Evolutionary conservation across 495 filamentous ascomycete genomes (phyloP).

Genomic region (Aspergillus indologenus): DNA sequence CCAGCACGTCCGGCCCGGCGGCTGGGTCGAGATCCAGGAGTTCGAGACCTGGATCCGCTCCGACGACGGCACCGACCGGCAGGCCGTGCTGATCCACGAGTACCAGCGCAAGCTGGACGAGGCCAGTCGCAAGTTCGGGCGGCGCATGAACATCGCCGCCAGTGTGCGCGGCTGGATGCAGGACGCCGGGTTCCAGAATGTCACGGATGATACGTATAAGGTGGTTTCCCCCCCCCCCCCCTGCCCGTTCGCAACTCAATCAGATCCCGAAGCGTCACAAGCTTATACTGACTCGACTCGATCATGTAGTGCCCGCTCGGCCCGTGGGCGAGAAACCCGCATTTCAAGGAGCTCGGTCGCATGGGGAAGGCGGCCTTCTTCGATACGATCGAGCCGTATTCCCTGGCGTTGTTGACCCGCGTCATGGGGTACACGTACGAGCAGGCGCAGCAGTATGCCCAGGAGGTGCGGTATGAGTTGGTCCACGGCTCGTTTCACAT

Average conservation of each 20-base stretch:
- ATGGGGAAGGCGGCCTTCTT: slow-evolving; percentile 33
- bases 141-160: slow-evolving; percentile 34
- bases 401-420: slow-evolving; percentile 53
- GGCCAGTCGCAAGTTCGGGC: slow-evolving; percentile 38
- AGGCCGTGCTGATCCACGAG: slow-evolving; percentile 23
- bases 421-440: slow-evolving; percentile 46
- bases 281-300: neutral
- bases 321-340: slow-evolving; percentile 49
- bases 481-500: slow-evolving; percentile 30
- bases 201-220: slow-evolving; percentile 41
- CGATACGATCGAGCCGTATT: slow-evolving; percentile 51
- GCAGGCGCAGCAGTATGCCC: slow-evolving; percentile 32
- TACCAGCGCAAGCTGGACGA: slow-evolving; percentile 29
- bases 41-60: slow-evolving; percentile 37
- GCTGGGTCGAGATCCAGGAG: slow-evolving; percentile 56
- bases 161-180: slow-evolving; percentile 26
- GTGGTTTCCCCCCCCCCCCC: slow-evolving; percentile 17
- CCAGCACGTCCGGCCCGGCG: slow-evolving; percentile 48
- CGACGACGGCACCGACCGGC: slow-evolving; percentile 38
- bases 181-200: slow-evolving; percentile 33
- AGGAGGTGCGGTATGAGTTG: slow-evolving; percentile 36
- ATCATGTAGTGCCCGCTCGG: slow-evolving; percentile 38
- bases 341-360: slow-evolving; percentile 50
- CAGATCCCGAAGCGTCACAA: too few relatives aligned
- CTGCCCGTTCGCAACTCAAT: too few relatives aligned